These are phyloP conservation scores for Quercus dentata DNA, from an alignment of 306 rosid species.

Conservation along the genomic window DNA sequence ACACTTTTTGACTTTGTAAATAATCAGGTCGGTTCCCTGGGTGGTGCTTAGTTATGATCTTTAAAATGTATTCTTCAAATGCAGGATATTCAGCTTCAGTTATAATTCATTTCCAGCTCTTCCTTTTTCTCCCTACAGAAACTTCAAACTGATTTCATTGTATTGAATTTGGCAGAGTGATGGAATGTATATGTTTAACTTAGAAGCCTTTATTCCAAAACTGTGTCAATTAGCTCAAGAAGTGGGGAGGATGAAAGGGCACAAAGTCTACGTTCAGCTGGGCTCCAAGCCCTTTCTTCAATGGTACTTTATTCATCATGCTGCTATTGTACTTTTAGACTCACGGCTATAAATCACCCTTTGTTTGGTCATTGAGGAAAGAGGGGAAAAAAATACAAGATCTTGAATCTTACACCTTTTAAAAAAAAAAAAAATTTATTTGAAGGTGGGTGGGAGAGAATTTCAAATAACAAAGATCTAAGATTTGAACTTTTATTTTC, in stretches of 20 bases:
- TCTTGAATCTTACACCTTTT: not conserved
- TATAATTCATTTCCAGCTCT: slow-evolving; percentile 4
- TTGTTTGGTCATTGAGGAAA: not conserved
- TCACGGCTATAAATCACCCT: no score
- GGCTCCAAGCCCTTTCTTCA: slow-evolving; percentile 79
- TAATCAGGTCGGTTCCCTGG: slow-evolving; percentile 63
- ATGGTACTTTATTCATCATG: slow-evolving; percentile 57
- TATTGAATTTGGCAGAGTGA: slow-evolving; percentile 52
- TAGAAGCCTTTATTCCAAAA: slow-evolving; percentile 77
- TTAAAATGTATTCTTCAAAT: not conserved
- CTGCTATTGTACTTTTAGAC: not conserved
- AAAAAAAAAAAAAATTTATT: not conserved
- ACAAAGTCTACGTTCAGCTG: slow-evolving; percentile 54
- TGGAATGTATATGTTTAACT: slow-evolving; percentile 75
- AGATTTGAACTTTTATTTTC: not conserved
- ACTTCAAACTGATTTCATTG: slow-evolving; percentile 9
- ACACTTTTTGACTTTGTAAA: slow-evolving; percentile 84
- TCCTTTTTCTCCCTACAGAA: not conserved
- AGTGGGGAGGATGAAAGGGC: slow-evolving; percentile 59
- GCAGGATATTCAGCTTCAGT: slow-evolving; percentile 3
- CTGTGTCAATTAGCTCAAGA: slow-evolving; percentile 91
- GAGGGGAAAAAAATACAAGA: not conserved
- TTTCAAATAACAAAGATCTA: not conserved
- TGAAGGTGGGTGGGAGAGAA: not conserved
- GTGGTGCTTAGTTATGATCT: slow-evolving; percentile 3